Conservation (phyloP, 495 filamentous ascomycete species). For the Platismatia glauca region DNA sequence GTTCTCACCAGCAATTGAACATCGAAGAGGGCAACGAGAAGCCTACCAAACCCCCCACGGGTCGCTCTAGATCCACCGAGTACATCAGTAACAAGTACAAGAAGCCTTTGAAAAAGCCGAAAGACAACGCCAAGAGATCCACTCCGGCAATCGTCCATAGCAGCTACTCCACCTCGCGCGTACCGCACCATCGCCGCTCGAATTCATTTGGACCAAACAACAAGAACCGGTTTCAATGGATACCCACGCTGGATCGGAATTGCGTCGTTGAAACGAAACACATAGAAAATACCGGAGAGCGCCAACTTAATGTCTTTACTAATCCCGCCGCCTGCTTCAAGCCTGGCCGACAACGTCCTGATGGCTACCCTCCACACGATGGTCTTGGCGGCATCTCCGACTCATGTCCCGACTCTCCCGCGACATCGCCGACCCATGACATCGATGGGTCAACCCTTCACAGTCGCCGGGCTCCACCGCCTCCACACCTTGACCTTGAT, state of each 20-base stretch:
- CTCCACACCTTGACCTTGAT: slow-evolving; percentile 21
- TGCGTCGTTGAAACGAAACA: slow-evolving; percentile 19
- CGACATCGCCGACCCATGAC: slow-evolving; percentile 14
- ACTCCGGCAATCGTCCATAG: slow-evolving; percentile 9
- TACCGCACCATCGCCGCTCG: slow-evolving; percentile 5
- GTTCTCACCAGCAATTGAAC: slow-evolving; percentile 20
- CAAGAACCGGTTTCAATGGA: slow-evolving; percentile 23
- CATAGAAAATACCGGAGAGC: slow-evolving; percentile 17
- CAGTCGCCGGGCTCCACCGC: slow-evolving; percentile 19
- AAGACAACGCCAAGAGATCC: slow-evolving; percentile 3
- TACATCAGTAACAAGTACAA: slow-evolving; percentile 24
- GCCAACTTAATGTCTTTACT: slow-evolving; percentile 22
- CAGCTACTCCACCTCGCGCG: slow-evolving; percentile 16
- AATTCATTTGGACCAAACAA: slow-evolving; percentile 19
- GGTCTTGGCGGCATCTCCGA: slow-evolving; percentile 24
- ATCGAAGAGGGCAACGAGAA: slow-evolving; percentile 23
- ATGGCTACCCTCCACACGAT: slow-evolving; percentile 22
- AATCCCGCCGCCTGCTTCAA: slow-evolving; percentile 25
- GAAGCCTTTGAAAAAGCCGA: slow-evolving; percentile 17
- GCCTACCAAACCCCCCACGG: slow-evolving; percentile 11
- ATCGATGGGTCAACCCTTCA: neutral
- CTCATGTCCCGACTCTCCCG: slow-evolving; percentile 6
- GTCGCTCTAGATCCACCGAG: slow-evolving; percentile 24
- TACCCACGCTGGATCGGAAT: slow-evolving; percentile 24
- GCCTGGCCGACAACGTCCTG: slow-evolving; percentile 14